Percentiles rank a stretch among this genome's conserved stretches.
Conservation (phyloP, 164 flowering plant genomes). For the Nelumbo lutea region DNA sequence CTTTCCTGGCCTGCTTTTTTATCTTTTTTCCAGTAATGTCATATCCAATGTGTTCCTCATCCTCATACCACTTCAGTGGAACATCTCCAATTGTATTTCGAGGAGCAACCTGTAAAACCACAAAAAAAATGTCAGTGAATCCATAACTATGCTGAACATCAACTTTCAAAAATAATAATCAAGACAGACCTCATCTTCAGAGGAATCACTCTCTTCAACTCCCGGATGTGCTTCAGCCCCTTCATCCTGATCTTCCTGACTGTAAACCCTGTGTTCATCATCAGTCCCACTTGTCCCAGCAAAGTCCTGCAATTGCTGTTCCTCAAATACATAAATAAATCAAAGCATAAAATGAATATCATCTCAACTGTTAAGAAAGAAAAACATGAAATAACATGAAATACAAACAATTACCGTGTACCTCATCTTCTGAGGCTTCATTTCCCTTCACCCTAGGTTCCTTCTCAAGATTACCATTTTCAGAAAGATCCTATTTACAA, state of each 20-base stretch:
- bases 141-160: not conserved
- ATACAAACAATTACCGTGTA: constrained; percentile 7
- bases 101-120: constrained; percentile 52
- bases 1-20: constrained; percentile 67
- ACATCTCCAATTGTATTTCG: constrained; percentile 91
- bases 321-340: not conserved
- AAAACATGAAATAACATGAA: not conserved
- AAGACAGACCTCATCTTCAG: constrained; percentile 39
- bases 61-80: constrained; percentile 80
- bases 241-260: constrained; percentile 15
- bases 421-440: constrained; percentile 10
- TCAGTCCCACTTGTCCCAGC: not conserved
- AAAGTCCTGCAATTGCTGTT: constrained; percentile 4
- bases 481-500: no score
- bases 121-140: not conserved
- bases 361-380: not conserved
- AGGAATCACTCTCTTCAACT: constrained; percentile 43
- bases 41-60: constrained; percentile 93
- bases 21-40: constrained; percentile 86
- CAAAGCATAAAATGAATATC: not conserved
- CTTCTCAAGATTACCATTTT: no score
- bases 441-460: not conserved
- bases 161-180: not conserved
- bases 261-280: not conserved
- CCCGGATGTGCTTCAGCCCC: constrained; percentile 8